These are phyloP conservation scores for Reticulomyxa filosa DNA, from an alignment of 78 protist genomes.

Conservation along the genomic window DNA sequence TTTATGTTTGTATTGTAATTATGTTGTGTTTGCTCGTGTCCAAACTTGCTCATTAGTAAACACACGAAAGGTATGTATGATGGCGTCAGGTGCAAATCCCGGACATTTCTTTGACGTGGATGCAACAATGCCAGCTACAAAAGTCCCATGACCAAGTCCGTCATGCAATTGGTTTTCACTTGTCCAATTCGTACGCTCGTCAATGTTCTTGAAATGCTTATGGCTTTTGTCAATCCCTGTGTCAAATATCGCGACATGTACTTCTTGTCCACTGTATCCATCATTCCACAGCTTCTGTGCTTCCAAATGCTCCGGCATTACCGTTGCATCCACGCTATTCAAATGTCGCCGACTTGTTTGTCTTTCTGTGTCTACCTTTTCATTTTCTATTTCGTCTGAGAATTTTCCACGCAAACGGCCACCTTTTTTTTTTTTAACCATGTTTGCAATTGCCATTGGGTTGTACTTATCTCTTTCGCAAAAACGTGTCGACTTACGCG, in stretches of 20 bases:
- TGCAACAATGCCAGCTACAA: constrained; percentile 60
- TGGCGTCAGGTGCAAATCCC: constrained; percentile 75
- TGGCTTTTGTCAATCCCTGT: constrained; percentile 6
- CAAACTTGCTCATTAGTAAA: constrained; percentile 41
- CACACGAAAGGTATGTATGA: constrained; percentile 53
- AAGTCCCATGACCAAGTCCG: constrained; percentile 73
- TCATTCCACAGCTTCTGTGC: neutral
- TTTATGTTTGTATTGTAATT: no score
- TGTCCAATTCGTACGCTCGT: constrained; percentile 49
- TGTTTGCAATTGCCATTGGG: no score
- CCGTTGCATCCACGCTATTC: no score
- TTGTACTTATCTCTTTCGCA: no score
- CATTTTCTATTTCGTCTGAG: no score
- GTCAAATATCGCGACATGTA: neutral
- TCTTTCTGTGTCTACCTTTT: no score
- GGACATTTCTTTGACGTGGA: constrained; percentile 16
- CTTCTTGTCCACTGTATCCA: neutral
- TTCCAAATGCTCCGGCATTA: neutral
- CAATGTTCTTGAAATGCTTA: constrained; percentile 25
- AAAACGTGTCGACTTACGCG: no score
- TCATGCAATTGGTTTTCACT: constrained; percentile 33
- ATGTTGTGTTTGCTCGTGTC: constrained; percentile 83
- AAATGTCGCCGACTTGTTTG: no score
- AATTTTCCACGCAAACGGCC: no score
- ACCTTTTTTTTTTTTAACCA: no score